Evolutionary conservation across 2,329 filamentous ascomycete genomes (phyloP).

Genomic region (Aspergillus thermomutatus): DNA sequence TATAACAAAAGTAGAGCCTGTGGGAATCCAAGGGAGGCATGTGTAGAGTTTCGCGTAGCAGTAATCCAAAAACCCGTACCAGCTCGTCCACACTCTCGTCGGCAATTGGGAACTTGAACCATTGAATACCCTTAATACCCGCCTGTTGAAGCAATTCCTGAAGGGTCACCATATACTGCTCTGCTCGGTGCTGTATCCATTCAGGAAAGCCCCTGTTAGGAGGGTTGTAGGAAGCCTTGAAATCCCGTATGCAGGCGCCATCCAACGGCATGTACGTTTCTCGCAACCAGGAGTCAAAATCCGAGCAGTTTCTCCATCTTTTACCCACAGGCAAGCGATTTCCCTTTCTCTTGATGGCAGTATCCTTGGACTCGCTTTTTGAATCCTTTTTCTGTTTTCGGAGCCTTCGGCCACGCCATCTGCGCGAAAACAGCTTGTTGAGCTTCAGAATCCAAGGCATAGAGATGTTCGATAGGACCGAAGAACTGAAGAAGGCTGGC

Average conservation of each 20-base stretch:
- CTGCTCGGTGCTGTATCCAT: neutral
- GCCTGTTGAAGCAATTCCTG: neutral
- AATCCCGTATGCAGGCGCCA: neutral
- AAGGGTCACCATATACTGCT: neutral
- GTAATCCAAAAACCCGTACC: neutral
- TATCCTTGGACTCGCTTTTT: no score
- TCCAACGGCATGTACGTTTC: neutral
- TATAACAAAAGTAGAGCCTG: neutral
- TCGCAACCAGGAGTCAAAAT: neutral
- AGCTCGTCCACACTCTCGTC: neutral
- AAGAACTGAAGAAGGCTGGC: no score
- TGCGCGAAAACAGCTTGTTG: no score
- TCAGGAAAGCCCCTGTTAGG: neutral
- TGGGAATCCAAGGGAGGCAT: neutral
- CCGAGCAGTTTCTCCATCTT: neutral
- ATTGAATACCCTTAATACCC: neutral
- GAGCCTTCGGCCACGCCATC: no score
- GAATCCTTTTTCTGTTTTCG: no score
- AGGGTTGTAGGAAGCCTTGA: neutral
- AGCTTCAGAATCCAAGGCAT: no score
- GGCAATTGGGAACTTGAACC: neutral
- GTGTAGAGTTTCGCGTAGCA: neutral
- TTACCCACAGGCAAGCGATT: neutral
- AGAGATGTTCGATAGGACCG: no score
- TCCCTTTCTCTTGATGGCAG: no score